These are phyloP conservation scores for Cyclotella choctawhatcheeana DNA, from an alignment of 108 stramenopile genomes.

Conservation along the genomic window DNA sequence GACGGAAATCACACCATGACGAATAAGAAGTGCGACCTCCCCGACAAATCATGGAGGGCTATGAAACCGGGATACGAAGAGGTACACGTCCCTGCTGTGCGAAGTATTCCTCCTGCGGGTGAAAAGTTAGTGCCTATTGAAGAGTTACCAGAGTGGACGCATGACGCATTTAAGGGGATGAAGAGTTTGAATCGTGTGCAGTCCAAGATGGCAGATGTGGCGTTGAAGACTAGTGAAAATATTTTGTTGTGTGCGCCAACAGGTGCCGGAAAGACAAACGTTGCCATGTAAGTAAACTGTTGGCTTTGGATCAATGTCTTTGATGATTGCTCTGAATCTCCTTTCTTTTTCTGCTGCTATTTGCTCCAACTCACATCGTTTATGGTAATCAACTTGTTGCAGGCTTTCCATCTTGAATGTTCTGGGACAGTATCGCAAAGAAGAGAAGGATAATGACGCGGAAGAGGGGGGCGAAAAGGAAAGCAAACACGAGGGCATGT, in stretches of 20 bases:
- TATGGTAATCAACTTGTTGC: slow-evolving; percentile 16
- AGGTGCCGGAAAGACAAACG: slow-evolving; percentile 99
- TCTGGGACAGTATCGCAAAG: slow-evolving; percentile 90
- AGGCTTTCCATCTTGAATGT: slow-evolving; percentile 93
- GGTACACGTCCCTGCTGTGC: slow-evolving; percentile 97
- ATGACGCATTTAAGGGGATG: slow-evolving; percentile 94
- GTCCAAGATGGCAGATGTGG: slow-evolving; percentile 91
- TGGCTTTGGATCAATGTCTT: no score
- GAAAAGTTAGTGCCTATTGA: slow-evolving; percentile 84
- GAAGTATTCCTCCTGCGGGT: slow-evolving; percentile 73
- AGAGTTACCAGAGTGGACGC: slow-evolving; percentile 97
- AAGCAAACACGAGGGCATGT: slow-evolving; percentile 57
- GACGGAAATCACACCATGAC: slow-evolving; percentile 95
- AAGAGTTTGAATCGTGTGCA: slow-evolving; percentile 97
- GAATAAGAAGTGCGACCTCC: slow-evolving; percentile 92
- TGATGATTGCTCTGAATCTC: neutral
- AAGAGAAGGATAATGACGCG: slow-evolving; percentile 34
- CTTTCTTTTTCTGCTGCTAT: neutral
- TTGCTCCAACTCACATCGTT: neutral
- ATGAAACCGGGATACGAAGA: slow-evolving; percentile 98
- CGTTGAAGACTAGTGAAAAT: slow-evolving; percentile 91
- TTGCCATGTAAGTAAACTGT: slow-evolving; percentile 70
- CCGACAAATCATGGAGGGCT: slow-evolving; percentile 92
- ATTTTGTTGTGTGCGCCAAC: slow-evolving; percentile 98
- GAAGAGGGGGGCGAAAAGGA: slow-evolving; percentile 51